Percentiles rank a stretch among this genome's conserved stretches.
These are phyloP conservation scores for Yamadazyma spencermartinsiae DNA, from an alignment of 1,139 yeast species.

Conservation along the genomic window DNA sequence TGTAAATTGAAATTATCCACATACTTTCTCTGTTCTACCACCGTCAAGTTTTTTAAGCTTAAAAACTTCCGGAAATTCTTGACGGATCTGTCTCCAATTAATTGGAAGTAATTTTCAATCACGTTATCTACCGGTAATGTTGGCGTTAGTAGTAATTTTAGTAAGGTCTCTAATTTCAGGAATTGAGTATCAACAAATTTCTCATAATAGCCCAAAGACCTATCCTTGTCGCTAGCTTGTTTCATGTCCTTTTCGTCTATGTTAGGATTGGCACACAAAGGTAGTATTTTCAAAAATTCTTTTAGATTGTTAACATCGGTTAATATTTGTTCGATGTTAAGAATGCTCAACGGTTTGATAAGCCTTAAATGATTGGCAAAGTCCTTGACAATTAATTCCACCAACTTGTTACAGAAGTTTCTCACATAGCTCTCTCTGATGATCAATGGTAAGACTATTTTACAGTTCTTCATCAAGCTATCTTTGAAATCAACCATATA, in stretches of 20 bases:
- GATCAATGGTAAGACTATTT: conserved; percentile 56
- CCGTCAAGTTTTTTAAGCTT: conserved; percentile 49
- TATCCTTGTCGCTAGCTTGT: conserved; percentile 10
- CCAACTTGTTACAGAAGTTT: conserved; percentile 72
- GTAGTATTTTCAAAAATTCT: conserved; percentile 52
- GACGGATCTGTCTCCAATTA: conserved; percentile 65
- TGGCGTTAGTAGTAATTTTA: conserved; percentile 67
- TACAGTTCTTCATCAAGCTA: conserved; percentile 46
- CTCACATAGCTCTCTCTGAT: conserved; percentile 72
- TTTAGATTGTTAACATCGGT: conserved; percentile 70
- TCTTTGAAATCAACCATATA: conserved; percentile 61
- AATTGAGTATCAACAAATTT: conserved; percentile 53
- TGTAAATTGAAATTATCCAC: conserved; percentile 63
- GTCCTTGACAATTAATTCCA: conserved; percentile 63
- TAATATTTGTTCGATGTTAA: conserved; percentile 78
- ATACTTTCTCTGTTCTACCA: conserved; percentile 54
- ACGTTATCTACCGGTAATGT: conserved; percentile 62
- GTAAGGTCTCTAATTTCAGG: conserved; percentile 56
- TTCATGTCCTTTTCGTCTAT: conserved; percentile 18
- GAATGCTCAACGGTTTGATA: conserved; percentile 64
- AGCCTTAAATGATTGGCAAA: conserved; percentile 58
- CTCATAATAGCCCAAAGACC: conserved; percentile 27
- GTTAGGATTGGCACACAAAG: conserved; percentile 41
- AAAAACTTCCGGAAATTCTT: conserved; percentile 66
- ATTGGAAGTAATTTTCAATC: conserved; percentile 63